phyloP scores from a whole-genome alignment of 129 eudicot species.

The Silybum marianum region DNA sequence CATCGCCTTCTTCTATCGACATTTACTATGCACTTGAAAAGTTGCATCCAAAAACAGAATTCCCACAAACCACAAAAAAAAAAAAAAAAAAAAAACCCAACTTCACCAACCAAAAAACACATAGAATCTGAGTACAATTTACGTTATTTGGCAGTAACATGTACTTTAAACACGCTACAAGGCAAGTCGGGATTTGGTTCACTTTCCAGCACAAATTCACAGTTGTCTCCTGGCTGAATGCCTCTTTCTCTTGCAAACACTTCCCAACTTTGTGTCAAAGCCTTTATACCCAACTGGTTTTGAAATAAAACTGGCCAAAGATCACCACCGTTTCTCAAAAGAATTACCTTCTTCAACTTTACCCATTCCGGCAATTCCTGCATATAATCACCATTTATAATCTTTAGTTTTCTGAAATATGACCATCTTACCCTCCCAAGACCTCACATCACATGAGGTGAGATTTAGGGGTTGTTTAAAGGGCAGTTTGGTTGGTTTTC shows the following conservation, averaged over 20 bases:
- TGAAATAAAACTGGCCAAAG: slow-evolving; percentile 48
- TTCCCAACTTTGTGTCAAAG: slow-evolving; percentile 43
- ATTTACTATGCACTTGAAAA: background rate
- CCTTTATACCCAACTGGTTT: slow-evolving; percentile 34
- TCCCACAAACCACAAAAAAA: background rate
- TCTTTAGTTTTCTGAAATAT: background rate
- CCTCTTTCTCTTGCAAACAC: slow-evolving; percentile 33
- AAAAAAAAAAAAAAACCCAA: no score
- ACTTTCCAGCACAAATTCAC: slow-evolving; percentile 38
- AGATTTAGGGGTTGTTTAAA: no score
- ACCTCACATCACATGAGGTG: background rate
- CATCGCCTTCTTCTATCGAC: background rate
- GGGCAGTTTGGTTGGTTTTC: no score
- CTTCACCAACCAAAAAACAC: background rate
- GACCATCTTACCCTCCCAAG: background rate
- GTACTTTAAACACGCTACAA: slow-evolving; percentile 21
- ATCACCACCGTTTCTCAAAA: slow-evolving; percentile 32
- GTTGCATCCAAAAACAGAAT: background rate
- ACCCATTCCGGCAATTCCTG: slow-evolving; percentile 45
- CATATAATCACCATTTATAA: slow-evolving; percentile 1
- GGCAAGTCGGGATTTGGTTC: background rate
- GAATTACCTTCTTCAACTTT: slow-evolving; percentile 24
- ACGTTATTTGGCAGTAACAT: background rate
- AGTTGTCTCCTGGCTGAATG: slow-evolving; percentile 39
- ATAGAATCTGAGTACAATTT: background rate